Evolutionary conservation across 2,329 filamentous ascomycete genomes (phyloP), one percentile per base, ranked within the genome.

Genomic region (Dothistroma septosporum): DNA sequence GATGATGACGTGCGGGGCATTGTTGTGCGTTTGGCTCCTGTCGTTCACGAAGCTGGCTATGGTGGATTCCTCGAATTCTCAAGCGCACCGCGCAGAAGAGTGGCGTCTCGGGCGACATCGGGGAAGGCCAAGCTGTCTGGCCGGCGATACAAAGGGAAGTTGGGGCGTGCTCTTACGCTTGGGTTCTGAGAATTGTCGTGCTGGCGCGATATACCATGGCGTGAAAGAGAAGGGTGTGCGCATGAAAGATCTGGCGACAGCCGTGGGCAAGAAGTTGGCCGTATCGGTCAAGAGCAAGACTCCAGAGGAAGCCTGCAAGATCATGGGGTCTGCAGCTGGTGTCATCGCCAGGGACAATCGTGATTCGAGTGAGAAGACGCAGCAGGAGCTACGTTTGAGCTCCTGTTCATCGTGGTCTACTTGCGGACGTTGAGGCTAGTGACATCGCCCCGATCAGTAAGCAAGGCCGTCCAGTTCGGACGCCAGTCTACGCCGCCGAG

Each of bases 141-240:
- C 69, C 72, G 2, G 66, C 66, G 0, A 73, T 78, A 16, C 74
- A 81, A 60, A 75, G 80, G 1, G 75, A 79, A 32, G 79, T 81
- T 66, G 77, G 75, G 4, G 78, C 77, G 61, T 70, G 2, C 62
- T 79, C 22, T 79, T 77, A 58, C 66, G 80, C 9, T 71, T 76
- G 0, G 74, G 73, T 0, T 69, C 72, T 0, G 68, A 77, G 60
- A 74, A 73, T n/a, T 74, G 67, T 1, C 64, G 66, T 22, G 64
- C 72, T 2, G 75, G 76, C 1, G 71, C 73, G 4, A 53, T 72
- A 0, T 80, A 74, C 66, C 79, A 79, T 64, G 71, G 76, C 16
- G 69, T 68, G 3, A 64, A 65, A 21, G 64, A 69, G 4, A 47
- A 76, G 7, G 65, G 62, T 0, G 41, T 73, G 7, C 53, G 61